A percentile compares a stretch with the other conserved stretches of the same genome.
These are phyloP conservation scores for Aureobasidium sp. DNA, from an alignment of 2,329 filamentous ascomycete species.

Conservation along the genomic window DNA sequence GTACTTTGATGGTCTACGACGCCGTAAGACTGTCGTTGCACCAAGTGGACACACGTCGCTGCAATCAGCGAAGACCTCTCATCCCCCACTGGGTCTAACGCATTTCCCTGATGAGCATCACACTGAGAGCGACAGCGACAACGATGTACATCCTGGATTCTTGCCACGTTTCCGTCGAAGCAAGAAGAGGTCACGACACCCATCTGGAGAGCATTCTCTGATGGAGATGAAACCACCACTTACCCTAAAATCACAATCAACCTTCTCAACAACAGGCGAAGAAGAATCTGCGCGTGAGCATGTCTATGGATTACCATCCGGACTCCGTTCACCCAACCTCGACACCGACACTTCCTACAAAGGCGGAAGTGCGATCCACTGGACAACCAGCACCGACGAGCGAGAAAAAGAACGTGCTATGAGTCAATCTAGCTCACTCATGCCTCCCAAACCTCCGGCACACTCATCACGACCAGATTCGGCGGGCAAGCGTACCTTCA, in stretches of 20 bases:
- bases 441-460: constrained; percentile 51
- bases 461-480: constrained; percentile 26
- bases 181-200: constrained; percentile 24
- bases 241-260: not conserved
- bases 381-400: constrained; percentile 28
- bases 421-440: constrained; percentile 35
- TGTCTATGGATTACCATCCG: constrained; percentile 42
- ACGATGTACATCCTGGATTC: constrained; percentile 40
- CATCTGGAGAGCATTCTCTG: constrained; percentile 14
- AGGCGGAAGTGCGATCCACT: constrained; percentile 34
- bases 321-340: constrained; percentile 40
- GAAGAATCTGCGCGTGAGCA: constrained; percentile 28
- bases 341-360: constrained; percentile 42
- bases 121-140: constrained; percentile 28
- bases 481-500: constrained; percentile 47
- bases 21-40: constrained; percentile 54
- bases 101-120: constrained; percentile 64
- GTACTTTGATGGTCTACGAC: constrained; percentile 86
- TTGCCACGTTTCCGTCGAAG: constrained; percentile 8
- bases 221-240: constrained; percentile 17
- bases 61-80: constrained; percentile 42
- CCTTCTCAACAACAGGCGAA: not conserved
- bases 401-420: constrained; percentile 31
- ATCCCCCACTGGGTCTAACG: constrained; percentile 83
- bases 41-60: constrained; percentile 35